These are phyloP conservation scores for Fusarium sp. DNA, from an alignment of 2,329 filamentous ascomycete species.

Conservation along the genomic window DNA sequence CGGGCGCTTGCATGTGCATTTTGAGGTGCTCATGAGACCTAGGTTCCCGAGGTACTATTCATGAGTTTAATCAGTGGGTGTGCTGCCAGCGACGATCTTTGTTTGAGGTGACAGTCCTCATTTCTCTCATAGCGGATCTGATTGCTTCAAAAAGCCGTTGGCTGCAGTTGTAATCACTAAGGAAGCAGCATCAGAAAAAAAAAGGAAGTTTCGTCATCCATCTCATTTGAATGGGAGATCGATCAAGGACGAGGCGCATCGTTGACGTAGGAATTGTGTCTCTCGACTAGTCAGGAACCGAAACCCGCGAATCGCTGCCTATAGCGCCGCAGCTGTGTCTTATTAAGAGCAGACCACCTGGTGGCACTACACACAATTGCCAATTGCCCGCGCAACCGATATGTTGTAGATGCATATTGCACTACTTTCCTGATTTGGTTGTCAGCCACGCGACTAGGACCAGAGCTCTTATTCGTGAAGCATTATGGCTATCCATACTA, in stretches of 20 bases:
- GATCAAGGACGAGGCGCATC: slow-evolving; percentile 22
- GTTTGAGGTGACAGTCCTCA: slow-evolving; percentile 17
- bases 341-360: slow-evolving; percentile 25
- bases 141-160: slow-evolving; percentile 24
- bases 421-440: slow-evolving; percentile 41
- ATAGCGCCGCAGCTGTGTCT: slow-evolving; percentile 33
- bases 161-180: slow-evolving; percentile 10
- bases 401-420: slow-evolving; percentile 33
- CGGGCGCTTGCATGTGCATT: slow-evolving; percentile 42
- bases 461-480: not conserved
- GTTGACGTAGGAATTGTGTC: slow-evolving; percentile 37
- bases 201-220: slow-evolving; percentile 35
- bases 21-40: slow-evolving; percentile 42
- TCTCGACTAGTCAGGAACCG: slow-evolving; percentile 42
- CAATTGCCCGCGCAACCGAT: slow-evolving; percentile 12
- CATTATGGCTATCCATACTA: not conserved
- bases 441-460: slow-evolving; percentile 40
- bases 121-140: slow-evolving; percentile 14
- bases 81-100: slow-evolving; percentile 25
- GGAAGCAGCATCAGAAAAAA: slow-evolving; percentile 9
- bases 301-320: slow-evolving; percentile 34
- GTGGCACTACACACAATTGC: slow-evolving; percentile 31
- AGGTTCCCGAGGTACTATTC: slow-evolving; percentile 36
- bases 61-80: slow-evolving; percentile 29
- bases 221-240: slow-evolving; percentile 13